phyloP scores from a whole-genome alignment of 2,329 filamentous ascomycete species.

The Neospermospora avenae region DNA sequence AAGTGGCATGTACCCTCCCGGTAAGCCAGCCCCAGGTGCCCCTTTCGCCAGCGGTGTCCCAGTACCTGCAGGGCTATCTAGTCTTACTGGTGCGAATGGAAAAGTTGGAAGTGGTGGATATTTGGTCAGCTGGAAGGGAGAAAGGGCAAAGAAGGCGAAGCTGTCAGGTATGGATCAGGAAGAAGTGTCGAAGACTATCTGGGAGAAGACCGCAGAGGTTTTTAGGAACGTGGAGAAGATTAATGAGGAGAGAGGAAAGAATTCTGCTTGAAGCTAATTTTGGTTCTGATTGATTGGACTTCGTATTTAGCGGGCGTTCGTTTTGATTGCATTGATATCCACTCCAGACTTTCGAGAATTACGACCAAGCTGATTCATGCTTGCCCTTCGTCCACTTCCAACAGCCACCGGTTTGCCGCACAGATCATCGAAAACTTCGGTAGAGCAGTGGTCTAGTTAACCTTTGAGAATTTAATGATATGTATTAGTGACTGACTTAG shows the following conservation, averaged over 20 bases:
- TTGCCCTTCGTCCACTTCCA: no score
- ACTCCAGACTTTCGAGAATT: background rate
- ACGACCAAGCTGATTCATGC: no score
- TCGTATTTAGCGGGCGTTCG: background rate
- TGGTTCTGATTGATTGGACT: background rate
- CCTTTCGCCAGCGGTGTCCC: constrained; percentile 19
- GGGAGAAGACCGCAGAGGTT: constrained; percentile 30
- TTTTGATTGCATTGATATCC: background rate
- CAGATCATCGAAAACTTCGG: no score
- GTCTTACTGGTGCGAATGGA: constrained; percentile 18
- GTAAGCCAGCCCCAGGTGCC: constrained; percentile 11
- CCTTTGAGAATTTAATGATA: no score
- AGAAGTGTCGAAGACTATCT: constrained; percentile 24
- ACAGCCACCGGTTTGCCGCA: no score
- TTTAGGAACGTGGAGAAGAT: constrained; percentile 28
- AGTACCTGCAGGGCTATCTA: constrained; percentile 11
- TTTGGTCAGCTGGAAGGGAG: constrained; percentile 28
- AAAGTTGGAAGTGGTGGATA: constrained; percentile 26
- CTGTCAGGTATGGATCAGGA: constrained; percentile 23
- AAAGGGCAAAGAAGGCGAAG: constrained; percentile 23
- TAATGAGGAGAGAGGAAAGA: constrained; percentile 16
- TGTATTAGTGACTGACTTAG: no score
- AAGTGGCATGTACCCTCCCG: constrained; percentile 29
- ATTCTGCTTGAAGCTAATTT: background rate
- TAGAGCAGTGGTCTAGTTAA: no score